phyloP scores from a whole-genome alignment of 352 stramenopile species.

The Pythium aphanidermatum region DNA sequence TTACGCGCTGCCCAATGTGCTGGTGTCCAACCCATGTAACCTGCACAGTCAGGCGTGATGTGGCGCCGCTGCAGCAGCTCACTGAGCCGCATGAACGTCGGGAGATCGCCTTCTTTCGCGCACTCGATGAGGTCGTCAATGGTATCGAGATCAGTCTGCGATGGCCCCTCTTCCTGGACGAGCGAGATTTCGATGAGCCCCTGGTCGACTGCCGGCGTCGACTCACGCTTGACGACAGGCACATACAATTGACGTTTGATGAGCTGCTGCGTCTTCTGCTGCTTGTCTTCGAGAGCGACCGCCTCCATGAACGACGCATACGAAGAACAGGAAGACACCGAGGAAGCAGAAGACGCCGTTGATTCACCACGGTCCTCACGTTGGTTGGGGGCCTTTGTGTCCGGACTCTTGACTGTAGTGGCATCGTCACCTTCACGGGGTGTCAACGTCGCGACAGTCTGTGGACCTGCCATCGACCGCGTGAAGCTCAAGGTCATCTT shows the following conservation, averaged over 20 bases:
- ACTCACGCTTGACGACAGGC: background rate
- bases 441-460: too few species aligned
- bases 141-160: slow-evolving; percentile 28
- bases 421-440: too few species aligned
- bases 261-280: background rate
- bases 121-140: slow-evolving; percentile 61
- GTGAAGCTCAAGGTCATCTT: slow-evolving; percentile 34
- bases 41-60: slow-evolving; percentile 40
- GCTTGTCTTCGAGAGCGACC: slow-evolving; percentile 5
- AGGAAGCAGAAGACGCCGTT: slow-evolving; percentile 10
- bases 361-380: slow-evolving; percentile 8
- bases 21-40: slow-evolving; percentile 71
- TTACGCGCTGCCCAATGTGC: slow-evolving; percentile 70
- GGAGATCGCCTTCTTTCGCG: slow-evolving; percentile 54
- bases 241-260: background rate
- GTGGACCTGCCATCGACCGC: slow-evolving; percentile 17
- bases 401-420: slow-evolving; percentile 12
- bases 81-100: slow-evolving; percentile 38
- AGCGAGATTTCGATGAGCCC: slow-evolving; percentile 68
- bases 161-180: slow-evolving; percentile 8
- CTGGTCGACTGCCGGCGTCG: background rate
- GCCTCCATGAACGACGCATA: slow-evolving; percentile 2
- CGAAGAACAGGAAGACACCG: slow-evolving; percentile 8
- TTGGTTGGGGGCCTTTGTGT: slow-evolving; percentile 7
- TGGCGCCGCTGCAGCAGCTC: slow-evolving; percentile 30